A percentile compares a stretch with the other conserved stretches of the same genome.
These are phyloP conservation scores for Halenospora varia DNA, from an alignment of 495 filamentous ascomycete species.

Conservation along the genomic window DNA sequence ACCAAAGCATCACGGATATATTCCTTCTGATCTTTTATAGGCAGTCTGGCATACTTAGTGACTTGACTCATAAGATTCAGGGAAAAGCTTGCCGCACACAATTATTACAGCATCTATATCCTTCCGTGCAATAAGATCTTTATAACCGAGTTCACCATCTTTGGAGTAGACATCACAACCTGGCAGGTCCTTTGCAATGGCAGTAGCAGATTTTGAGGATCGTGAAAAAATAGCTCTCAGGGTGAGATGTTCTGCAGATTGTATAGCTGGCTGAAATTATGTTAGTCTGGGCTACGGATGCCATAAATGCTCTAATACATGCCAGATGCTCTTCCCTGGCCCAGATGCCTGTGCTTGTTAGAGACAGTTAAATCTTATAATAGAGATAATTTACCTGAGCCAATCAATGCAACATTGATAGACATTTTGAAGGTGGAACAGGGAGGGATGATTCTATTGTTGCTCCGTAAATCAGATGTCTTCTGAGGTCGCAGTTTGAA, in stretches of 20 bases:
- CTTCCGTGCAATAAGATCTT: slow-evolving; percentile 53
- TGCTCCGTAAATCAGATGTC: not conserved
- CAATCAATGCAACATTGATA: slow-evolving; percentile 59
- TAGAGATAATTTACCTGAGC: slow-evolving; percentile 30
- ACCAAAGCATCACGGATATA: slow-evolving; percentile 53
- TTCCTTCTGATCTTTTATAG: slow-evolving; percentile 52
- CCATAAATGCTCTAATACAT: slow-evolving; percentile 11
- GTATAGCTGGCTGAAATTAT: slow-evolving; percentile 41
- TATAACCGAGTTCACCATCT: slow-evolving; percentile 51
- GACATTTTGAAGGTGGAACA: slow-evolving; percentile 18
- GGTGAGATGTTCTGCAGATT: slow-evolving; percentile 36
- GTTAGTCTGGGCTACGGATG: not conserved
- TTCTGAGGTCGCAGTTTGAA: not conserved
- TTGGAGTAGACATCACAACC: slow-evolving; percentile 37
- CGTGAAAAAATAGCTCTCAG: slow-evolving; percentile 58
- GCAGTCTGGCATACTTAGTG: slow-evolving; percentile 30
- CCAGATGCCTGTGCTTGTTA: slow-evolving; percentile 36
- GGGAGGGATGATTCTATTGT: not conserved
- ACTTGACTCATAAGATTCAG: not conserved
- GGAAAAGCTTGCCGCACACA: slow-evolving; percentile 28
- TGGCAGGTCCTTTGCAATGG: slow-evolving; percentile 34
- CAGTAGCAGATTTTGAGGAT: slow-evolving; percentile 33
- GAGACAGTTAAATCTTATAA: not conserved
- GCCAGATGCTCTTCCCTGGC: slow-evolving; percentile 36
- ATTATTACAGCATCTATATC: slow-evolving; percentile 68